Base-by-base conservation (phyloP, 2,329 filamentous ascomycete genomes). In the Colletotrichum lini region DNA sequence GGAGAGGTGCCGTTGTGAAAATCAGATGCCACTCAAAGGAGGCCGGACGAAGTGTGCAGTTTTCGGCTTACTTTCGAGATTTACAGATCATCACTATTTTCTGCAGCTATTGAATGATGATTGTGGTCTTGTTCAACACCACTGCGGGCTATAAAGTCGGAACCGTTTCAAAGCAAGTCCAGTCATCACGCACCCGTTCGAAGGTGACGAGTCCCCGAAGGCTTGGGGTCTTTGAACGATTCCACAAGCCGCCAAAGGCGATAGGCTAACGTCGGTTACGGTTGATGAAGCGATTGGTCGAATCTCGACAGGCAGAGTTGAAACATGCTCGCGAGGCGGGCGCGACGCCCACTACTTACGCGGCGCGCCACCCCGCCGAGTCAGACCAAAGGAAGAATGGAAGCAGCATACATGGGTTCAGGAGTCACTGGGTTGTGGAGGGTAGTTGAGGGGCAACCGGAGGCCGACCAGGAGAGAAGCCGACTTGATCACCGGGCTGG, bases 241-340 rank as follows among this genome's bases (percentile, higher is more conserved):
- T 69, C 13, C 54, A 18, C 26, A 23, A 53, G 45, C 44, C 58
- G 50, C 15, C 47, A 53, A 68, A 44, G 44, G 9, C 15, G 2
- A 12, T 42, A 13, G 15, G 10, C 15, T 18, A 50, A 68, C n/a
- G 26, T 58, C 40, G 52, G 35, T 61, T 58, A 26, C 57, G 50
- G 68, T 47, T 68, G 68, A 52, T n/a, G 15, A 63, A 63, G 65
- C 68, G 52, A 71, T 63, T 63, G 65, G 57, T 23, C 45, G 40
- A 56, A 21, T 44, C 23, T 54, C 42, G 42, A 38, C 30, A 35
- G 53, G 62, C 38, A 59, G 21, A 49, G 38, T 53, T 67, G 59
- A 69, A 69, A 69, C 47, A 21, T 16, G 65, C 44, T 50, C 45
- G 12, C n/a, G 10, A 42, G 63, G 47, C 63, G 64, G 9, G 8